Evolutionary conservation across 1,284 basidiomycete genomes (phyloP).

Genomic region (Tilletia setariae): DNA sequence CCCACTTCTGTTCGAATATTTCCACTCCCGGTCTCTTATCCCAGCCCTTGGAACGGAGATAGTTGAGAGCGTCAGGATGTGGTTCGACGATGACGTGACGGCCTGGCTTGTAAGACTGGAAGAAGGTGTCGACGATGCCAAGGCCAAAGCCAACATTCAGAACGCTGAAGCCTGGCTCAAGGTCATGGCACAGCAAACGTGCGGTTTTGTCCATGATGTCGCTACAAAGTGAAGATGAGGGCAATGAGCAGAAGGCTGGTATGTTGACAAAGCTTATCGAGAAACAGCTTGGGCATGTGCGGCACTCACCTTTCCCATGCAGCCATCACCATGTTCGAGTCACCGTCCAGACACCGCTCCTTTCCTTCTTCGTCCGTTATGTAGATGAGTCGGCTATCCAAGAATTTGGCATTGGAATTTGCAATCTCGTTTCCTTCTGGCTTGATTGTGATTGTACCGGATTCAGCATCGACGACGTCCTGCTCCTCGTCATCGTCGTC

Average conservation of each 20-base stretch:
- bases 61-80: conserved; percentile 80
- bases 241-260: not conserved
- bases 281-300: too few species aligned
- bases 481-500: conserved; percentile 23
- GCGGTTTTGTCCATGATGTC: conserved; percentile 50
- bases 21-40: conserved; percentile 40
- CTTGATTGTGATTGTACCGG: conserved; percentile 50
- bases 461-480: conserved; percentile 60
- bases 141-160: conserved; percentile 93
- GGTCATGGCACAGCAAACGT: conserved; percentile 31
- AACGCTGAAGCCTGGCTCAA: conserved; percentile 63
- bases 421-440: conserved; percentile 31
- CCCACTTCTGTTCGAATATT: conserved; percentile 45
- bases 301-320: conserved; percentile 64
- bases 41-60: conserved; percentile 64
- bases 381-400: conserved; percentile 71
- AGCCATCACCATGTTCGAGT: conserved; percentile 68
- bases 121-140: conserved; percentile 83
- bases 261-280: too few species aligned
- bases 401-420: conserved; percentile 69
- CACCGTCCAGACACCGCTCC: conserved; percentile 69
- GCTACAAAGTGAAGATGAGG: not conserved
- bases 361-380: conserved; percentile 65
- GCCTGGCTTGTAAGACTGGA: conserved; percentile 68
- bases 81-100: conserved; percentile 91